A percentile compares a stretch with the other conserved stretches of the same genome.
Evolutionary conservation across 2,329 filamentous ascomycete genomes (phyloP).

Genomic region (Plectosphaerella sp.): DNA sequence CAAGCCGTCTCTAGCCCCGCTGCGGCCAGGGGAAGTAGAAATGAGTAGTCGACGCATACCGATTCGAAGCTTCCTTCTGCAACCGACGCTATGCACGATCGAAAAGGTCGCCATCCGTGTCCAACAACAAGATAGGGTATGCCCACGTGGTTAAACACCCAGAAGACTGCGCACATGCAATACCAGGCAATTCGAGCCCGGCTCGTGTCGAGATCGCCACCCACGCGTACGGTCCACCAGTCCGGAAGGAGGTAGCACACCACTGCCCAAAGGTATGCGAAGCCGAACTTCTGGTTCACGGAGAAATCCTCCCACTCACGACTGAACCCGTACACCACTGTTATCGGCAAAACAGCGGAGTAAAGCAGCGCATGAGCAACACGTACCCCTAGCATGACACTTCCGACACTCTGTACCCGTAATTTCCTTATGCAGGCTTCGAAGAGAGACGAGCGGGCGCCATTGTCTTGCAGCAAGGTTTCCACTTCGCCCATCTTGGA

Average conservation of each 20-base stretch:
- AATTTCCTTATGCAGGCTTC: too few relatives aligned
- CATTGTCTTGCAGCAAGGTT: neutral
- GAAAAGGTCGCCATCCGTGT: neutral
- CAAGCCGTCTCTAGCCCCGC: too few relatives aligned
- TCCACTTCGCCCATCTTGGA: neutral
- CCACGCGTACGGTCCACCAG: neutral
- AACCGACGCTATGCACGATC: neutral
- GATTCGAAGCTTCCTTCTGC: too few relatives aligned
- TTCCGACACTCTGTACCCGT: too few relatives aligned
- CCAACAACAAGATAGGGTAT: neutral
- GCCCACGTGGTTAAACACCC: neutral
- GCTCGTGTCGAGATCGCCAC: neutral
- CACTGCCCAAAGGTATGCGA: neutral
- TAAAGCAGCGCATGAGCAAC: too few relatives aligned
- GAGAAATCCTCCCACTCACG: too few relatives aligned
- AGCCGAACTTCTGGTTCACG: neutral
- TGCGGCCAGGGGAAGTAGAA: too few relatives aligned
- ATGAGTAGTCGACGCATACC: too few relatives aligned
- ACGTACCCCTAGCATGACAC: too few relatives aligned
- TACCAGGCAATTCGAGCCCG: neutral
- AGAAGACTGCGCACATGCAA: neutral
- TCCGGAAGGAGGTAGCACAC: neutral
- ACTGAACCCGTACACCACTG: too few relatives aligned
- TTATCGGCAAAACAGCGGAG: too few relatives aligned
- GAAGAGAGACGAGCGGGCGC: neutral